Evolutionary conservation across 306 rosid species (phyloP).

Genomic region (Inga leiocalycina): DNA sequence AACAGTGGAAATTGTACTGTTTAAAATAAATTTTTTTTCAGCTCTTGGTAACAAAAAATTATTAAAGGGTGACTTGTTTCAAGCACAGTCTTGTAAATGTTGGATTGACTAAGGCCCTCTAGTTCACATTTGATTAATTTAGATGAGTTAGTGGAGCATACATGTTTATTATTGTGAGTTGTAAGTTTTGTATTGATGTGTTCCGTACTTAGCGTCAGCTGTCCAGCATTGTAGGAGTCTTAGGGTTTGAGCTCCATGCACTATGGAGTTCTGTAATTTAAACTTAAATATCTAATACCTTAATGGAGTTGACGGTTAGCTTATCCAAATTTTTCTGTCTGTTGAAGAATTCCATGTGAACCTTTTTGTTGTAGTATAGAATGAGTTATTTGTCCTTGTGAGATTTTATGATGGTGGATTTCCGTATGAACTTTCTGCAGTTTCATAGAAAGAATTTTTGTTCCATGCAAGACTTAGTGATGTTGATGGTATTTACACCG

Average conservation of each 20-base stretch:
- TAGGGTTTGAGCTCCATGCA: not conserved
- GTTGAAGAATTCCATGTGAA: not conserved
- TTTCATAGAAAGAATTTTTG: not conserved
- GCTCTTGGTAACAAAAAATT: not conserved
- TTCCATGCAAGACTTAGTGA: not conserved
- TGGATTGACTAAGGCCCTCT: not conserved
- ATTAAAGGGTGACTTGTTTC: not conserved
- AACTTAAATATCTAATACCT: not conserved
- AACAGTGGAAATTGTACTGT: not conserved
- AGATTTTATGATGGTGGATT: conserved; percentile 15
- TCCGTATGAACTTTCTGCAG: not conserved
- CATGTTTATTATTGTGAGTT: not conserved
- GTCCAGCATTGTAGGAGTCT: not conserved
- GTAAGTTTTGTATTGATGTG: not conserved
- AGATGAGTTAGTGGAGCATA: not conserved
- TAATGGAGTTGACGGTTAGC: not conserved
- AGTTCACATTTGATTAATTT: not conserved
- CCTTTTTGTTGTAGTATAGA: not conserved
- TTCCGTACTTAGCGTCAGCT: not conserved
- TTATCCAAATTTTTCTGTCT: not conserved
- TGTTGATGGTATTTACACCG: not conserved
- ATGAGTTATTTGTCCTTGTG: not conserved
- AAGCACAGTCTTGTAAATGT: not conserved
- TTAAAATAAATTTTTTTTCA: not conserved
- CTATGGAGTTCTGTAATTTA: not conserved